These are phyloP conservation scores for Sarcomyxa edulis DNA, from an alignment of 768 basidiomycete species.

Conservation along the genomic window DNA sequence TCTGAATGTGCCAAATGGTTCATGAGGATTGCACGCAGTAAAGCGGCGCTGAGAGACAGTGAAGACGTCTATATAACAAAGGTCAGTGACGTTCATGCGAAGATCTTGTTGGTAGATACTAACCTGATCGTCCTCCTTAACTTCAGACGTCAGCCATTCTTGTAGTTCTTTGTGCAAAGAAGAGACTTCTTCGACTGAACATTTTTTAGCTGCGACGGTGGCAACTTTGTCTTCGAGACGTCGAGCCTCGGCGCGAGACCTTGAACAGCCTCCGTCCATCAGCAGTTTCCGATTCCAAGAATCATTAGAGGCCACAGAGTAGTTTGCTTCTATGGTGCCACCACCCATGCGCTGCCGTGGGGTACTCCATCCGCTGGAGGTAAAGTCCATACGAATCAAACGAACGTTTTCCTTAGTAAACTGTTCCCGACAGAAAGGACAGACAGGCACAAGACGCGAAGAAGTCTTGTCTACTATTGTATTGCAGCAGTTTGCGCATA, in stretches of 20 bases:
- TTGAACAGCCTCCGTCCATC: slow-evolving; percentile 32
- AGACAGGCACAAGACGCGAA: slow-evolving; percentile 62
- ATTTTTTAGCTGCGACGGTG: slow-evolving; percentile 77
- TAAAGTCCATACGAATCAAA: slow-evolving; percentile 76
- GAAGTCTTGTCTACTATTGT: slow-evolving; percentile 80
- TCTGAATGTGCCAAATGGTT: slow-evolving; percentile 81
- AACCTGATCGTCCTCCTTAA: slow-evolving; percentile 60
- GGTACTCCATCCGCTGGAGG: slow-evolving; percentile 63
- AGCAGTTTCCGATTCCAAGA: slow-evolving; percentile 6
- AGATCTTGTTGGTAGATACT: slow-evolving; percentile 21
- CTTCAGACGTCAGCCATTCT: slow-evolving; percentile 64
- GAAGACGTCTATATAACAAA: slow-evolving; percentile 46
- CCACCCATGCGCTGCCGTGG: slow-evolving; percentile 58
- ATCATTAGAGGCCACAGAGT: slow-evolving; percentile 31
- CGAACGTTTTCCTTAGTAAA: slow-evolving; percentile 66
- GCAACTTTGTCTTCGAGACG: slow-evolving; percentile 75
- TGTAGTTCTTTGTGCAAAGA: slow-evolving; percentile 74
- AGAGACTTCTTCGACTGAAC: slow-evolving; percentile 81
- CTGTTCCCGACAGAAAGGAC: slow-evolving; percentile 80
- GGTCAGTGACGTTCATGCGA: slow-evolving; percentile 1
- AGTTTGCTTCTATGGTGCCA: slow-evolving; percentile 43
- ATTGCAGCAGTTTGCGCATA: slow-evolving; percentile 73
- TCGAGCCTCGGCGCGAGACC: slow-evolving; percentile 51
- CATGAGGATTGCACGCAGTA: slow-evolving; percentile 77
- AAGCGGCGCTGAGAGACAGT: slow-evolving; percentile 69